phyloP scores from a whole-genome alignment of 129 eudicot genomes.

The Pittosporum tobira region DNA sequence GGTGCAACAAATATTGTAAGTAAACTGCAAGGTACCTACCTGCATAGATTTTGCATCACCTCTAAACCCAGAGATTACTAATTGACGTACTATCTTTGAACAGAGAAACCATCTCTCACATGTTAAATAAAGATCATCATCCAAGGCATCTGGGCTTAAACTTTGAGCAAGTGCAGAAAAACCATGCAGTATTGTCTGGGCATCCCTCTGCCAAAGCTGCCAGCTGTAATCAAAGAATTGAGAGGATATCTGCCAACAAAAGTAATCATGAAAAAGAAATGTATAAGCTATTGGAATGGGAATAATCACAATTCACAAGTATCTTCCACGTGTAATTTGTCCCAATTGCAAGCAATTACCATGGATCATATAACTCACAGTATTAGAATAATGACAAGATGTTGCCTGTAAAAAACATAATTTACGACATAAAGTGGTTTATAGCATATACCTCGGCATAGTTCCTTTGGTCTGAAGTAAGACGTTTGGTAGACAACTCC shows the following conservation, averaged over 20 bases:
- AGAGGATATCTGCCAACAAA: constrained; percentile 74
- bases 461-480: constrained; percentile 80
- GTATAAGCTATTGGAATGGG: too few relatives aligned
- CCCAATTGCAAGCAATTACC: too few relatives aligned
- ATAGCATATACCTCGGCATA: constrained; percentile 57
- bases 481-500: constrained; percentile 93
- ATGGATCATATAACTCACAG: neutral
- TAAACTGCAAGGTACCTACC: constrained; percentile 30
- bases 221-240: constrained; percentile 95
- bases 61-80: constrained; percentile 70
- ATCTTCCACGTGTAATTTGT: too few relatives aligned
- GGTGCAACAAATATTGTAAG: neutral
- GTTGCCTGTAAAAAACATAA: neutral
- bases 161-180: constrained; percentile 56
- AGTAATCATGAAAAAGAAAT: too few relatives aligned
- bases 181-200: constrained; percentile 63
- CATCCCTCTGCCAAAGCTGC: constrained; percentile 96
- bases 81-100: constrained; percentile 82
- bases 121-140: constrained; percentile 59
- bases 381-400: neutral
- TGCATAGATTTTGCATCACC: constrained; percentile 79
- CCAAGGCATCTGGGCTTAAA: constrained; percentile 39
- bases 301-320: neutral
- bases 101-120: constrained; percentile 94
- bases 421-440: too few relatives aligned